Evolutionary conservation across 106 monocot species (phyloP).

Genomic region (Hemerocallis citrina): DNA sequence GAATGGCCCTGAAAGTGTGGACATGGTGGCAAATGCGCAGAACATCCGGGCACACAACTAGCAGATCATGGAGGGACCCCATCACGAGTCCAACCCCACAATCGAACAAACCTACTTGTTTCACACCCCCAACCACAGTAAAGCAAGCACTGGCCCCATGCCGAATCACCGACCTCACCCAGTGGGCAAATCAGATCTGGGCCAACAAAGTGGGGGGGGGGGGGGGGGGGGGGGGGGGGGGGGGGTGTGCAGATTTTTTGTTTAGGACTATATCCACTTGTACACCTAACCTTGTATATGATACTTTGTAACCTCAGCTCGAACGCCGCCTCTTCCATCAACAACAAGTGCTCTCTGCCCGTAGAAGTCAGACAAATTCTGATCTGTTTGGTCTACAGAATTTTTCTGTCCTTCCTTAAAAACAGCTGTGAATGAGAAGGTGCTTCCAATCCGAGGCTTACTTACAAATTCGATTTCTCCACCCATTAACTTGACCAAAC

Average conservation of each 20-base stretch:
- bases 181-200: no score
- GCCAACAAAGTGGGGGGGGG: no score
- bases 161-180: no score
- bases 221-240: no score
- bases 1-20: no score
- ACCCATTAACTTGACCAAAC: conserved; percentile 73
- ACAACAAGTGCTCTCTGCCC: conserved; percentile 68
- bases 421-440: conserved; percentile 63
- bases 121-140: no score
- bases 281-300: conserved; percentile 68
- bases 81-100: no score
- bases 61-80: no score
- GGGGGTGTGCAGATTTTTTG: conserved; percentile 28
- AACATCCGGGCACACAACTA: no score
- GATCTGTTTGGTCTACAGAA: conserved; percentile 29
- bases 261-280: conserved; percentile 34
- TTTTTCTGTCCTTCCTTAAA: conserved; percentile 35
- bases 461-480: conserved; percentile 79
- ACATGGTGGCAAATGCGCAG: no score
- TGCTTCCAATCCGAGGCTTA: conserved; percentile 56
- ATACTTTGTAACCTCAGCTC: conserved; percentile 62
- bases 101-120: no score
- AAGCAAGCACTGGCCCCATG: no score
- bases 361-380: conserved; percentile 36
- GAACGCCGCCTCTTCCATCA: conserved; percentile 51